Base-by-base conservation (phyloP, 306 rosid genomes). In the Cicer pinnatifidum region DNA sequence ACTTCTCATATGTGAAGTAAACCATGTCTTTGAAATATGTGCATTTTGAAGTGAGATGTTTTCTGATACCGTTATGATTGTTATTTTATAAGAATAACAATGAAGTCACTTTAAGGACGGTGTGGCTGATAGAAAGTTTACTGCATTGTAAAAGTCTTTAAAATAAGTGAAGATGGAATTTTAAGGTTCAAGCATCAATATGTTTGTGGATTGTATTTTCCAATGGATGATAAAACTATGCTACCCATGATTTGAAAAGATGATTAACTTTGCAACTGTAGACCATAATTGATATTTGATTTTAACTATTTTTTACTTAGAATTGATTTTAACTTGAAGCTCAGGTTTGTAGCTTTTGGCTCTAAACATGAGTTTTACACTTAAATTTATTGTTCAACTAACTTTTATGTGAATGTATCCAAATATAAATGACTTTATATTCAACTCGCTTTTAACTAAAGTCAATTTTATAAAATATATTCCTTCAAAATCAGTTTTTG, bases 141-240 rank as follows among this genome's bases (percentile, higher is more conserved):
- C 59, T 40, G 20, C 40, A 50, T 9, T 47, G 51, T 17, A 20
- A 63, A 69, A 63, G 61, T 38, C 62, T 77, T 12, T 59, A 38
- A 69, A 59, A n/a, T 59, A 15, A 43, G 47, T 57, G 47, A 15
- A 53, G 37, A 11, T 67, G 62, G 61, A 59, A 46, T 20, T 67
- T 73, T 16, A 52, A 28, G 60, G 33, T 9, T 6, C n/a, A 64
- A 28, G 35, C 17, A 41, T 72, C 61, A 79, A 2, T 9, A 1
- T 79, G 59, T 71, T 61, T 40, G 54, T 20, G 51, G 39, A 40
- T 77, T 45, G 81, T 20, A 52, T 43, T 54, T 76, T 45, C 59
- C 6, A 33, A 8, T 73, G 70, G 39, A 39, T 47, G 62, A 6
- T 33, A 64, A 61, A 54, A 45, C 23, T 6, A 41, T 52, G 8